These are phyloP conservation scores for Pleurozium schreberi DNA, from an alignment of 225 moss, liverwort and hornwort species.

Conservation along the genomic window DNA sequence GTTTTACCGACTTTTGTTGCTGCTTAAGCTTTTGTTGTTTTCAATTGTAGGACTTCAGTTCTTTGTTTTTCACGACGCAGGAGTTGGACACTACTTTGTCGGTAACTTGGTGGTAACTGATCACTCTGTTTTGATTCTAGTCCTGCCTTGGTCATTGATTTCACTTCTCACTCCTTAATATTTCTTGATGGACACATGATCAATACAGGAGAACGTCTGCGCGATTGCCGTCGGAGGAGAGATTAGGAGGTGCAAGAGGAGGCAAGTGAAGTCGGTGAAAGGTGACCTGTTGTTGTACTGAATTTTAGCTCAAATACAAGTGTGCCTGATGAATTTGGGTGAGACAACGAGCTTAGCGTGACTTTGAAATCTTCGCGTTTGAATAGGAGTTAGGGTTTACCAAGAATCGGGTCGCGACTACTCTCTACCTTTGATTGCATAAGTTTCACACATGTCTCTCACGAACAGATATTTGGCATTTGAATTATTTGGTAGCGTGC, in stretches of 20 bases:
- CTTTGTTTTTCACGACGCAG: neutral
- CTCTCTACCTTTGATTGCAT: neutral
- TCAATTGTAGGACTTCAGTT: neutral
- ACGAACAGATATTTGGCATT: neutral
- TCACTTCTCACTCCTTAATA: neutral
- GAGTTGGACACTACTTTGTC: neutral
- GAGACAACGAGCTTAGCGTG: neutral
- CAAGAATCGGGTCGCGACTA: neutral
- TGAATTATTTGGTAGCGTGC: neutral
- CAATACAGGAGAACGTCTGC: neutral
- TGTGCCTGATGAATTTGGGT: neutral
- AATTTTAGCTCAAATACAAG: neutral
- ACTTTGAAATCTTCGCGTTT: neutral
- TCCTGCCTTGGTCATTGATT: neutral
- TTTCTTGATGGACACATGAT: neutral
- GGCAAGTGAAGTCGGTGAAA: neutral
- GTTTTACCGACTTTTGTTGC: neutral
- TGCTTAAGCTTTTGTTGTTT: neutral
- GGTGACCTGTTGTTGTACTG: neutral
- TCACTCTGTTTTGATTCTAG: neutral
- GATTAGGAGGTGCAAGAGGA: neutral
- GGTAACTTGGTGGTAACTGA: neutral
- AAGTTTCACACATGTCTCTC: neutral
- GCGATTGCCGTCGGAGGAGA: neutral
- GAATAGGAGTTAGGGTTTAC: neutral